Evolutionary conservation across 2,329 filamentous ascomycete genomes (phyloP), one percentile per base, ranked within the genome.

Genomic region (Sclerotinia borealis): DNA sequence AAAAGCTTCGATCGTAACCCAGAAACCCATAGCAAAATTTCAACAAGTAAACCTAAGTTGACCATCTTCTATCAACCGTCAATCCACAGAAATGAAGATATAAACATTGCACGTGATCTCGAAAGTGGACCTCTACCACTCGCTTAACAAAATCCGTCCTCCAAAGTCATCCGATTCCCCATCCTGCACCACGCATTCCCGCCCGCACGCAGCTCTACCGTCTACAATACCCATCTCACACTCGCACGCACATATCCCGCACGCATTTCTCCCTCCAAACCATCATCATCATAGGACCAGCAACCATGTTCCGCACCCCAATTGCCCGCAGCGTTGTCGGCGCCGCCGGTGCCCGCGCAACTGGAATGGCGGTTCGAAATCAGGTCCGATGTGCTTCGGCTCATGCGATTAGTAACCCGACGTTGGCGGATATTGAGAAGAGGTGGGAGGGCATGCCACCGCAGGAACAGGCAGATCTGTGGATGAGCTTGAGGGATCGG

Each of bases 381-480:
- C 22, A 52, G 61, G 48, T 63, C 66, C 36, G 63, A 63, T 37
- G 55, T 47, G 58, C 63, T 65, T 67, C 66, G 66, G 90, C 90
- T 72, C 92, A 96, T 79, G 93, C 93, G 77, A 96, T 99, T 80
- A 96, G 93, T 76, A 98, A 97, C 83, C 95, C 96, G 72, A 97
- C 92, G 65, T 86, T 99, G 75, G 91, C 92, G 79, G 92, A 96
- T 81, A 98, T 99, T 76, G 95, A 99, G 88, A 97, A 96, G 89
- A 86, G 95, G 83, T 99, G 95, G 95, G 95, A 99, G 83, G 86
- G 83, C 68, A 93, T 98, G 91, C 93, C 93, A 65, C 92, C 95
- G 69, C 92, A 96, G 84, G 95, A 99, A 86, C 95, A 99, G 87
- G 95, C 95, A 71, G 95, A 99, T 77, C 83, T 99, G 74, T 99